Evolutionary conservation across 2,329 filamentous ascomycete species (phyloP).

Genomic region (Juglanconis juglandina): DNA sequence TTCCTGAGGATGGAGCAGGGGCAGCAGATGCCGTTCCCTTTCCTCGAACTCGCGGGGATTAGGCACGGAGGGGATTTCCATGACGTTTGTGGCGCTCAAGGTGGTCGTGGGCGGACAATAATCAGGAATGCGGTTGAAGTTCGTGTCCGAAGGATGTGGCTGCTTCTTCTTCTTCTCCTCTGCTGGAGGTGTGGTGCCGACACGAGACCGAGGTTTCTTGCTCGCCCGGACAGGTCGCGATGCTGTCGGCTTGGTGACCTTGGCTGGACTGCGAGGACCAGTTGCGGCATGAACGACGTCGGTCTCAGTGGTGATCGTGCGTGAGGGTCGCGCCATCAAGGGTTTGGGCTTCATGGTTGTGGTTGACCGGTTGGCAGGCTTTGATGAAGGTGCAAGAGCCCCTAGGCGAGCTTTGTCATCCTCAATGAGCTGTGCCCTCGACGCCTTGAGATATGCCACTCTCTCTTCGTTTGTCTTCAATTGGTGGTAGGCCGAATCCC

Average conservation of each 20-base stretch:
- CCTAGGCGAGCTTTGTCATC: slow-evolving; percentile 40
- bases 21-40: slow-evolving; percentile 69
- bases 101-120: slow-evolving; percentile 67
- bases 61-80: slow-evolving; percentile 46
- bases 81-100: slow-evolving; percentile 52
- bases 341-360: slow-evolving; percentile 44
- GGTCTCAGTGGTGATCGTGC: slow-evolving; percentile 21
- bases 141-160: slow-evolving; percentile 54
- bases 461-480: background rate
- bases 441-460: slow-evolving; percentile 34
- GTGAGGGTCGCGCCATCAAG: slow-evolving; percentile 1
- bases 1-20: slow-evolving; percentile 75
- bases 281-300: background rate
- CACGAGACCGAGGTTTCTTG: slow-evolving; percentile 29
- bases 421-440: slow-evolving; percentile 47
- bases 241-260: slow-evolving; percentile 34
- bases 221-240: slow-evolving; percentile 34
- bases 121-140: slow-evolving; percentile 69
- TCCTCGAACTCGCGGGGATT: slow-evolving; percentile 89
- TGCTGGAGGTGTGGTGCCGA: slow-evolving; percentile 48
- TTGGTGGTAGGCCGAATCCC: background rate
- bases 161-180: slow-evolving; percentile 31
- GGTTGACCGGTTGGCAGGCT: slow-evolving; percentile 20
- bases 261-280: slow-evolving; percentile 10
- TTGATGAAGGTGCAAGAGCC: slow-evolving; percentile 29